These are phyloP conservation scores for Lactifluus volemus DNA, from an alignment of 768 basidiomycete genomes.

Conservation along the genomic window DNA sequence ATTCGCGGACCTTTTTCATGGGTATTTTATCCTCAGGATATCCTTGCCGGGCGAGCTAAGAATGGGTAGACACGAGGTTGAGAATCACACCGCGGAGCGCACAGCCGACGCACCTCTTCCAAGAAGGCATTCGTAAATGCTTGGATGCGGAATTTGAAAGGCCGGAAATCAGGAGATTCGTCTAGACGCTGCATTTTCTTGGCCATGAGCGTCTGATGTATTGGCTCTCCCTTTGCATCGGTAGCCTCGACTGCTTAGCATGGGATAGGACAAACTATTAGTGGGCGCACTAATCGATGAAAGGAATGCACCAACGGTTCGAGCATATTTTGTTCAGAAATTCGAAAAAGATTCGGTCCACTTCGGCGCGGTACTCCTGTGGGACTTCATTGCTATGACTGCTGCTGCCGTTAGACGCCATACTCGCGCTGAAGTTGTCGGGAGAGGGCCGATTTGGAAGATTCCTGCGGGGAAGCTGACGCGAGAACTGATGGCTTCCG, in stretches of 20 bases:
- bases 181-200: slow-evolving; percentile 98
- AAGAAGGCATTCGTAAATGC: slow-evolving; percentile 95
- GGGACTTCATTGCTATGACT: slow-evolving; percentile 57
- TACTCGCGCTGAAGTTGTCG: slow-evolving; percentile 22
- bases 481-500: slow-evolving; percentile 3
- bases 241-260: slow-evolving; percentile 68
- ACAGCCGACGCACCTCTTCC: slow-evolving; percentile 57
- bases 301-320: slow-evolving; percentile 53
- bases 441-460: slow-evolving; percentile 21
- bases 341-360: slow-evolving; percentile 87
- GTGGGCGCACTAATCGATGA: slow-evolving; percentile 7
- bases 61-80: background rate
- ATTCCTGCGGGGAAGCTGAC: slow-evolving; percentile 5
- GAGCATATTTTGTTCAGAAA: slow-evolving; percentile 86
- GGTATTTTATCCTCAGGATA: slow-evolving; percentile 92
- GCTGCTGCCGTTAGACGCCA: slow-evolving; percentile 20
- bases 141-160: slow-evolving; percentile 98
- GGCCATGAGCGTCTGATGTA: slow-evolving; percentile 97
- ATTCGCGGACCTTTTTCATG: slow-evolving; percentile 75
- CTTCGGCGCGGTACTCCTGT: slow-evolving; percentile 68
- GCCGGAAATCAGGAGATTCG: slow-evolving; percentile 93
- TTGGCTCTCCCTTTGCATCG: slow-evolving; percentile 91
- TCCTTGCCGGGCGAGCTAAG: slow-evolving; percentile 72
- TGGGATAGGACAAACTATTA: slow-evolving; percentile 20
- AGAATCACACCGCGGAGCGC: slow-evolving; percentile 8